These are phyloP conservation scores for Lippia alba DNA, from an alignment of 305 asterid genomes.

Conservation along the genomic window DNA sequence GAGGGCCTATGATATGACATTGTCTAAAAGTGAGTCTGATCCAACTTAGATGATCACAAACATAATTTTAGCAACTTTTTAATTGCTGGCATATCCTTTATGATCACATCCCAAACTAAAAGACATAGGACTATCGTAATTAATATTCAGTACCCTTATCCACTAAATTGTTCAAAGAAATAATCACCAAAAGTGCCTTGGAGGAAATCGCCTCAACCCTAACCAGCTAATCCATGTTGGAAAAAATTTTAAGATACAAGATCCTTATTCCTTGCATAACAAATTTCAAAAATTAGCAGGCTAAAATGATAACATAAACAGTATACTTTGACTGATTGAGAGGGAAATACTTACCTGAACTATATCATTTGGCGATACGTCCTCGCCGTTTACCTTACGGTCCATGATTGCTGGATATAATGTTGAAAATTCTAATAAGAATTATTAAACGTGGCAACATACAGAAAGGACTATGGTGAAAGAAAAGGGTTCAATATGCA, in stretches of 20 bases:
- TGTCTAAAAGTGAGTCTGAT: background rate
- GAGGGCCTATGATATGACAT: background rate
- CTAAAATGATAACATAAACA: constrained; percentile 19
- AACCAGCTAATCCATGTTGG: constrained; percentile 25
- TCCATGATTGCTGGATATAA: constrained; percentile 83
- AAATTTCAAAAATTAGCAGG: constrained; percentile 10
- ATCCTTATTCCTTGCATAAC: constrained; percentile 12
- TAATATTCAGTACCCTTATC: constrained; percentile 14
- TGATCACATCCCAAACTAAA: constrained; percentile 21
- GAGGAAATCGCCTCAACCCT: constrained; percentile 7
- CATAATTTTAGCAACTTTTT: constrained; percentile 11
- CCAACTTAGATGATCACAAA: constrained; percentile 19
- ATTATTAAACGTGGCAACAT: constrained; percentile 36
- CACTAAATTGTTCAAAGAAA: constrained; percentile 12
- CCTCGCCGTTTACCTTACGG: constrained; percentile 84
- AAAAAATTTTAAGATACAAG: constrained; percentile 18
- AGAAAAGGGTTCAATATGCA: constrained; percentile 20
- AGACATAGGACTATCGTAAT: constrained; percentile 8
- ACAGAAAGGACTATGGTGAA: constrained; percentile 31
- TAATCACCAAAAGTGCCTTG: constrained; percentile 24
- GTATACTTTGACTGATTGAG: constrained; percentile 16
- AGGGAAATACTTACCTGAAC: constrained; percentile 71
- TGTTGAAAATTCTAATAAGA: constrained; percentile 42
- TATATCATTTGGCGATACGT: constrained; percentile 71
- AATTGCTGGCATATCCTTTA: constrained; percentile 8